phyloP scores from a whole-genome alignment of 129 eudicot species.

The Deinandra increscens region DNA sequence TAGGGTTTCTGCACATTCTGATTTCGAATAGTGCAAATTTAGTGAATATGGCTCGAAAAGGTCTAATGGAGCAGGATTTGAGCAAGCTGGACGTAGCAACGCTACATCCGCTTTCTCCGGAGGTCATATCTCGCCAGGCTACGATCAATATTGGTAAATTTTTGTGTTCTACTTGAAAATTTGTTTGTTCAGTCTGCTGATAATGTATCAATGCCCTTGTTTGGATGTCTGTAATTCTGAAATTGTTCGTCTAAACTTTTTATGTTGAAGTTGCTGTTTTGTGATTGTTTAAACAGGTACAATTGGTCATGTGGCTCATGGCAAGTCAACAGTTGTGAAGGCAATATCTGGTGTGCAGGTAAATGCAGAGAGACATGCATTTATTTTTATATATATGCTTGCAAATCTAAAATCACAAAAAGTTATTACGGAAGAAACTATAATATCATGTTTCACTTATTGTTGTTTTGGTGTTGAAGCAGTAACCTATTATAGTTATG shows the following conservation, averaged over 20 bases:
- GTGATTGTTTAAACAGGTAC: constrained; percentile 48
- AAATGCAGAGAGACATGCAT: background rate
- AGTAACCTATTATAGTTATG: background rate
- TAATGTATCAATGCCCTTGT: background rate
- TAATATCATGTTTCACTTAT: background rate
- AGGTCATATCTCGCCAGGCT: constrained; percentile 95
- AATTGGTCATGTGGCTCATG: constrained; percentile 99
- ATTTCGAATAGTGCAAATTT: constrained; percentile 7
- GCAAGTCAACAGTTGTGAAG: constrained; percentile 40
- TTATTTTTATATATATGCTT: background rate
- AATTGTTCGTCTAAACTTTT: background rate
- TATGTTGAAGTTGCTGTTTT: constrained; percentile 3
- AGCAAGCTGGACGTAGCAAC: constrained; percentile 78
- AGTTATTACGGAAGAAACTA: background rate
- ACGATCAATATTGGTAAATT: constrained; percentile 84
- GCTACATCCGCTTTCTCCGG: constrained; percentile 88
- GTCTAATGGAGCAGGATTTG: constrained; percentile 83
- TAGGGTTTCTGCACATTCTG: constrained; percentile 21
- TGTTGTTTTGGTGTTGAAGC: background rate
- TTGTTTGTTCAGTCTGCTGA: background rate
- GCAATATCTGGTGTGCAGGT: constrained; percentile 18
- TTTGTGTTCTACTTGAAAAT: background rate
- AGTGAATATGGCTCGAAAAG: constrained; percentile 71
- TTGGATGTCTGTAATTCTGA: background rate
- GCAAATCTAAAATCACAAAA: background rate